These are phyloP conservation scores for Corylus heterophylla DNA, from an alignment of 306 rosid genomes.

Conservation along the genomic window DNA sequence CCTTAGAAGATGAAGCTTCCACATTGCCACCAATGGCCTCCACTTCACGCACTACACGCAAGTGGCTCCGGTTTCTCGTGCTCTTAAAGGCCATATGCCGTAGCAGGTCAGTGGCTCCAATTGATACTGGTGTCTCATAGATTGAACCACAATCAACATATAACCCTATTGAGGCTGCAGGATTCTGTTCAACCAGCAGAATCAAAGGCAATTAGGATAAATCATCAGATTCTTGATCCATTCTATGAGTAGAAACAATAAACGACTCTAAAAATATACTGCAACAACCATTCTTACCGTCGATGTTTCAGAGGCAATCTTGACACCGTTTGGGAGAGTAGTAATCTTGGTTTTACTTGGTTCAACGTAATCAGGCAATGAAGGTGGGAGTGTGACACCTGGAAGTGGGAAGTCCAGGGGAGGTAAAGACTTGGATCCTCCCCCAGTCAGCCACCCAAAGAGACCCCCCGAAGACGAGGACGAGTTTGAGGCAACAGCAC, in stretches of 20 bases:
- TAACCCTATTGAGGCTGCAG: conserved; percentile 83
- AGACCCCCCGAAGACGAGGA: conserved; percentile 66
- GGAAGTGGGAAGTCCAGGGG: conserved; percentile 71
- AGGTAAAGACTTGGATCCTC: conserved; percentile 47
- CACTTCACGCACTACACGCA: conserved; percentile 82
- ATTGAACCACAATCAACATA: conserved; percentile 77
- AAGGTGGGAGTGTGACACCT: conserved; percentile 63
- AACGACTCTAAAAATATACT: conserved; percentile 4
- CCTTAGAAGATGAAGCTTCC: conserved; percentile 85
- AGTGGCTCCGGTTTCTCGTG: conserved; percentile 79
- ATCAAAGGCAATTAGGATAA: background rate
- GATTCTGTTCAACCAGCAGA: conserved; percentile 51
- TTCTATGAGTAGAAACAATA: background rate
- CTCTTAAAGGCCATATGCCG: conserved; percentile 90
- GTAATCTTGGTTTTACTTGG: conserved; percentile 66
- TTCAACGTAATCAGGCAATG: conserved; percentile 78
- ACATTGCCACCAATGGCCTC: conserved; percentile 95
- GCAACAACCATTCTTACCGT: conserved; percentile 38
- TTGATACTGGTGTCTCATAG: conserved; percentile 74
- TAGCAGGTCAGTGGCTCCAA: conserved; percentile 80
- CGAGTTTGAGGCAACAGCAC: conserved; percentile 47
- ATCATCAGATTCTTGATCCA: background rate
- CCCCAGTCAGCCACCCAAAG: conserved; percentile 78
- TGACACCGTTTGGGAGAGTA: conserved; percentile 80
- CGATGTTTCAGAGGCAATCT: conserved; percentile 75